Base-by-base conservation (phyloP, 345 rosid genomes). In the Corymbia maculata region DNA sequence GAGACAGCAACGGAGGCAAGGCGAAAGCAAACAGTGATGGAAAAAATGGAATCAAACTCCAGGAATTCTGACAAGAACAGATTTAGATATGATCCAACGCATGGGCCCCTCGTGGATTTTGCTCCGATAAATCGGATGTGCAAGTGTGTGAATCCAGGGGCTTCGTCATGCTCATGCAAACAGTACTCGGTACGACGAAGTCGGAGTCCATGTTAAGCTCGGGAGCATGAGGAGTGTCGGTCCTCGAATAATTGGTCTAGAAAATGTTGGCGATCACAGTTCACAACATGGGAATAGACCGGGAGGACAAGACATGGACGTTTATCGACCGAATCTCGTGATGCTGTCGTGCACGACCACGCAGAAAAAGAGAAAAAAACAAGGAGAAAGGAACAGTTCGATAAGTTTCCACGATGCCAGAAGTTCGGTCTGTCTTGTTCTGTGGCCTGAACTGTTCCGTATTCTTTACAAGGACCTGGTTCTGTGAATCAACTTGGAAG, bases 61-160 rank as follows among this genome's bases (percentile, higher is more conserved):
- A 70, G 70, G 28, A 22, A 26, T 52, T 32, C 24, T 19, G 80
- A 70, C 80, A 70, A 42, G 49, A 75, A 75, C 49, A 75, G 49
- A 42, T 42, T 75, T 10, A 19, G 49, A 75, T 19, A 42, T 19
- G 49, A 75, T 75, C 84, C 84, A 36, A 36, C 15, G 16, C 30
- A 82, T 82, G 89, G 89, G 89, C 44, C 89, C 89, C 86, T 80
- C 19, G 28, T 75, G 51, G 89, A 44, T 52, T 79, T 87, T 15
- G 44, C 9, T 13, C 52, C 22, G 88, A 87, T 50, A 70, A 32
- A 42, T 50, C 8, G 87, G 59, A 42, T 75, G 84, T 36, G 84
- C 84, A 42, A 75, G 84, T 75, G 84, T 79, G 85, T 22, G 88
- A 15, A 84, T 51, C 86, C 61, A 55, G 79, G 64, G 84, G 86